A percentile compares a stretch with the other conserved stretches of the same genome.
phyloP scores from a whole-genome alignment of 257 asterid genomes.

The Solanum etuberosum region DNA sequence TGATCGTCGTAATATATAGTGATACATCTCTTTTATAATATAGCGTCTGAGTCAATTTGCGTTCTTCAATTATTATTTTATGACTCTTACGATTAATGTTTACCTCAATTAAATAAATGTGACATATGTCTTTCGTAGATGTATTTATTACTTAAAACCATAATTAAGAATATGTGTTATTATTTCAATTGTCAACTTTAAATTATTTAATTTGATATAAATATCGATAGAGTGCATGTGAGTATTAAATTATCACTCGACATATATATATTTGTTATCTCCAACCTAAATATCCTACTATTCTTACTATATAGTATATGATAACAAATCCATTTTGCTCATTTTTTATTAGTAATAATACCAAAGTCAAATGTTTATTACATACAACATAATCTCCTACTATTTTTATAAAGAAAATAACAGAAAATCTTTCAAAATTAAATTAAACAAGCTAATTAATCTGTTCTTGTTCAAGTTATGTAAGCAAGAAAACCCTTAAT shows the following conservation, averaged over 20 bases:
- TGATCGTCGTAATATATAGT: no score
- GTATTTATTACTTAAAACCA: not conserved
- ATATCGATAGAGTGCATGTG: not conserved
- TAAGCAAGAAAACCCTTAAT: not conserved
- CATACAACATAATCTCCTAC: not conserved
- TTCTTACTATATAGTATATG: not conserved
- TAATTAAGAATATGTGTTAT: not conserved
- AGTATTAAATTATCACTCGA: not conserved
- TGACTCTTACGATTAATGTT: rapidly evolving
- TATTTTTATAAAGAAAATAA: not conserved
- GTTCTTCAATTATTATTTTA: not conserved
- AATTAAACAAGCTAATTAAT: no score
- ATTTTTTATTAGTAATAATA: not conserved
- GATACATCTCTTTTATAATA: not conserved
- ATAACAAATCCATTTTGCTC: not conserved
- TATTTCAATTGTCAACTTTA: not conserved
- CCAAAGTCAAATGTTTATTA: not conserved
- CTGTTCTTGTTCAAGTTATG: not conserved
- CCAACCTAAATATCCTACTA: no score
- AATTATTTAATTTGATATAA: not conserved
- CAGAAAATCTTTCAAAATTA: not conserved
- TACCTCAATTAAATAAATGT: not conserved
- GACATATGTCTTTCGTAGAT: not conserved
- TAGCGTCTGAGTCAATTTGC: not conserved
- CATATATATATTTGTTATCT: no score